These are phyloP conservation scores for Leccinum fibrillosum DNA, from an alignment of 768 basidiomycete genomes.

Conservation along the genomic window DNA sequence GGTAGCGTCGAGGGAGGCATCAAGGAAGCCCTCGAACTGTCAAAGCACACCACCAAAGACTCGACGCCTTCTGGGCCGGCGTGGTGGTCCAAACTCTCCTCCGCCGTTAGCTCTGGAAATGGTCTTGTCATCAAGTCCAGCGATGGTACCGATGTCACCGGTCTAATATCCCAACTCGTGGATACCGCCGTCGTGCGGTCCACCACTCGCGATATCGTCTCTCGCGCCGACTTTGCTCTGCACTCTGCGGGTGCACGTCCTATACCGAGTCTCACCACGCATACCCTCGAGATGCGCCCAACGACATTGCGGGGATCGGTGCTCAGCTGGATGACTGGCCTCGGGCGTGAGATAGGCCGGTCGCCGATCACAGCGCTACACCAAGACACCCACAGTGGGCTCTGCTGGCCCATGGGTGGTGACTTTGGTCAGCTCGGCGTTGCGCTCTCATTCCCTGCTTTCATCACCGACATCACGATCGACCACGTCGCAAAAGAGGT, in stretches of 20 bases:
- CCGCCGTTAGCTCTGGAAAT: slow-evolving; percentile 41
- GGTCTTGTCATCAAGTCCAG: slow-evolving; percentile 64
- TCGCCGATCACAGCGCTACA: slow-evolving; percentile 87
- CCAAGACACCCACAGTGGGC: slow-evolving; percentile 75
- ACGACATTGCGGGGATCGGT: slow-evolving; percentile 46
- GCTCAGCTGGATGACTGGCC: slow-evolving; percentile 57
- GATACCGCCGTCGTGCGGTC: slow-evolving; percentile 66
- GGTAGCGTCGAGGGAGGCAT: slow-evolving; percentile 59
- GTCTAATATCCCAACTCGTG: slow-evolving; percentile 72
- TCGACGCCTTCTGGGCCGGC: slow-evolving; percentile 40
- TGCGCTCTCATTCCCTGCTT: slow-evolving; percentile 58
- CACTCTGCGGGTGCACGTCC: slow-evolving; percentile 78
- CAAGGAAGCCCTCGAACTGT: slow-evolving; percentile 68
- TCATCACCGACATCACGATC: slow-evolving; percentile 66
- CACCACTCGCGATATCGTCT: slow-evolving; percentile 73
- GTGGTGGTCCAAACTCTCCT: slow-evolving; percentile 71
- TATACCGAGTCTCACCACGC: slow-evolving; percentile 79
- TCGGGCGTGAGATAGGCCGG: slow-evolving; percentile 63
- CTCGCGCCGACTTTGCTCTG: slow-evolving; percentile 80
- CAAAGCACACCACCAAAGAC: slow-evolving; percentile 45
- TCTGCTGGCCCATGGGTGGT: slow-evolving; percentile 93
- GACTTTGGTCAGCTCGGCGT: slow-evolving; percentile 80
- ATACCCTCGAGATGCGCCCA: slow-evolving; percentile 69
- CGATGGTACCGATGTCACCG: slow-evolving; percentile 72
- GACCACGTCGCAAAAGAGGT: slow-evolving; percentile 87